Evolutionary conservation across 345 rosid species (phyloP), one percentile per base, ranked within the genome.

Genomic region (Litchi chinensis): DNA sequence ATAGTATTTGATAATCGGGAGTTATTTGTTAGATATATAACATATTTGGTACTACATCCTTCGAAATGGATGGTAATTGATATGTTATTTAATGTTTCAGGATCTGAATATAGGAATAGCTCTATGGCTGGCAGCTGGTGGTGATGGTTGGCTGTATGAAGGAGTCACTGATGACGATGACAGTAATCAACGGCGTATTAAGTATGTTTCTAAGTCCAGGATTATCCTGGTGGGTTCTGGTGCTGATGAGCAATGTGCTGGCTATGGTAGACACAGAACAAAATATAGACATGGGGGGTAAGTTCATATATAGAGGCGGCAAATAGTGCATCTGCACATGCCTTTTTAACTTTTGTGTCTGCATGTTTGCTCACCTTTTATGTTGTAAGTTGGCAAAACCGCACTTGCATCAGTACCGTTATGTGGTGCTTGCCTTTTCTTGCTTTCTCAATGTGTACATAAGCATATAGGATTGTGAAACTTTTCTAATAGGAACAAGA

Each of bases 231-330:
- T 94, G 66, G 99, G 99, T 57, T 89, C 97, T 64, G 99, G 99
- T 65, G 99, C 99, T 39, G 99, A 95, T 84, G 97, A 95, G 82
- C 98, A 94, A 79, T 95, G 99, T 87, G 99, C 99, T 77, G 99
- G 99, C 81, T 95, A 95, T 79, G 97, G 98, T 76, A 86, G 98
- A 76, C 98, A 95, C 79, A 92, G 79, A 86, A 95, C 99, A 44
- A 93, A 92, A 74, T 95, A 88, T 75, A 83, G 89, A 87, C 74
- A 89, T 73, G 94, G 90, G 72, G 88, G 99, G 99, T 95, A 84
- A 72, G 73, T 28, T 10, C 78, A 43, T 66, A 44, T 62, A 9
- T 77, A 28, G 19, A 64, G 68, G 78, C 37, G 41, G n/a, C 43
- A 62, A 59, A 22, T 56, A 32, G 19, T 74, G 63, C 68, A 41